A percentile compares a stretch with the other conserved stretches of the same genome.
Evolutionary conservation across 1,284 basidiomycete genomes (phyloP).

Genomic region (Ganoderma boninense): DNA sequence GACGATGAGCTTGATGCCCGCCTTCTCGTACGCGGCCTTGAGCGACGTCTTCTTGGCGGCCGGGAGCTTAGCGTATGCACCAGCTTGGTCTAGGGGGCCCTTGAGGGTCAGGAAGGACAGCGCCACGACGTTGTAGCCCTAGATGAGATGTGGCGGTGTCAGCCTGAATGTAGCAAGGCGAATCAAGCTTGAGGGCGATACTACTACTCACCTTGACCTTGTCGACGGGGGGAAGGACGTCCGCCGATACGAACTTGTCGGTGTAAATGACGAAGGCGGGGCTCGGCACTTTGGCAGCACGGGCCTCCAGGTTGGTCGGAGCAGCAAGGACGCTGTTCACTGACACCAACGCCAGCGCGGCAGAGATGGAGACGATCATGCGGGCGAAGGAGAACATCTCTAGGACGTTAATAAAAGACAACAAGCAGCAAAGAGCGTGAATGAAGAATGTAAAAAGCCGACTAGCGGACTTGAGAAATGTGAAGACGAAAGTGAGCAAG

Average conservation of each 20-base stretch:
- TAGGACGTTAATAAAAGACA: slow-evolving; percentile 20
- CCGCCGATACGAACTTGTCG: slow-evolving; percentile 26
- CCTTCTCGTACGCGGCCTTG: slow-evolving; percentile 51
- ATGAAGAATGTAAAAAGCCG: slow-evolving; percentile 23
- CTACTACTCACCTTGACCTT: slow-evolving; percentile 15
- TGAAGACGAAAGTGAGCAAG: slow-evolving; percentile 19
- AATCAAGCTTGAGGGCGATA: background rate
- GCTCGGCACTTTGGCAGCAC: slow-evolving; percentile 20
- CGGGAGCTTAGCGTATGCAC: slow-evolving; percentile 23
- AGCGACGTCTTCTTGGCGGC: slow-evolving; percentile 42
- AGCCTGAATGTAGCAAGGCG: background rate
- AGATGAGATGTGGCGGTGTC: background rate
- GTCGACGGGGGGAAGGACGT: slow-evolving; percentile 23
- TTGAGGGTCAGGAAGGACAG: slow-evolving; percentile 28
- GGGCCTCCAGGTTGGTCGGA: slow-evolving; percentile 13
- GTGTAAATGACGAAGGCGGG: slow-evolving; percentile 32
- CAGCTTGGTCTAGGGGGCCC: slow-evolving; percentile 24
- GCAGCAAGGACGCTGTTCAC: slow-evolving; percentile 27
- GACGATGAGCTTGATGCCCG: slow-evolving; percentile 57
- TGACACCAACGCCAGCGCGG: slow-evolving; percentile 28
- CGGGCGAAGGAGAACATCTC: slow-evolving; percentile 31
- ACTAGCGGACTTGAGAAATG: slow-evolving; percentile 29
- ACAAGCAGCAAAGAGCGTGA: slow-evolving; percentile 13
- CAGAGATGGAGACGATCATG: slow-evolving; percentile 30
- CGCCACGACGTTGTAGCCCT: slow-evolving; percentile 31